Base-by-base conservation (phyloP, 768 basidiomycete genomes). In the Boletus patriciae region DNA sequence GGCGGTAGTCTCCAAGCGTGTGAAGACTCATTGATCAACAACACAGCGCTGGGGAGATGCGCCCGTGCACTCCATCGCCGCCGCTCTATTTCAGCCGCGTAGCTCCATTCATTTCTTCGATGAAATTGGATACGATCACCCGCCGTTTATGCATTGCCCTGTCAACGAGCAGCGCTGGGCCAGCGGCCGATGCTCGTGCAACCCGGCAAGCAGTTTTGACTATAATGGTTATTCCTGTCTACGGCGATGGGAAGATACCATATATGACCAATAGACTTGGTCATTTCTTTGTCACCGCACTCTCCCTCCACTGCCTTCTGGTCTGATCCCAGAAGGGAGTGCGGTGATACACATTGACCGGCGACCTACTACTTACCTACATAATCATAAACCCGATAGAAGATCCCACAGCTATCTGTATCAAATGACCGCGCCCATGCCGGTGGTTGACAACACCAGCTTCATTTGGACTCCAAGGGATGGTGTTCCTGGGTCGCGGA, bases 21-120 rank as follows among this genome's bases (percentile, higher is more conserved):
- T 11, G 52, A 54, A 46, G 4, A n/a, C 45, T 53, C 2, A 59
- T 46, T 16, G 38, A 29, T 57, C 25, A 13, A 44, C 25, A 13
- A 44, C 27, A 27, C 60, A 92, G 84, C 86, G 92, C 33, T 94
- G 93, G 94, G 96, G 96, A 47, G 96, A 98, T 75, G 96, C 96
- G 18, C 85, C 85, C 3, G 89, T 94, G 9, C 92, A 94, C 69
- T 90, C 88, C 51, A 94, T 98, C 55, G 97, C 91, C 45, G 96
- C 92, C 0, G 85, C 95, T 1, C 76, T 99, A 11, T 92, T 98
- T 66, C 85, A 92, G 0, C 84, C 81, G 64, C 93, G 92, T 65
- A 87, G 88, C 12, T 88, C 94, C 70, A 86, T 98, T 47, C 92
- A 97, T 72, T 99, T 93, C 78, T 98, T 98, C 77, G 81, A 88